Conservation (phyloP, 148 eudicot genomes). For the Camellia sinensis region DNA sequence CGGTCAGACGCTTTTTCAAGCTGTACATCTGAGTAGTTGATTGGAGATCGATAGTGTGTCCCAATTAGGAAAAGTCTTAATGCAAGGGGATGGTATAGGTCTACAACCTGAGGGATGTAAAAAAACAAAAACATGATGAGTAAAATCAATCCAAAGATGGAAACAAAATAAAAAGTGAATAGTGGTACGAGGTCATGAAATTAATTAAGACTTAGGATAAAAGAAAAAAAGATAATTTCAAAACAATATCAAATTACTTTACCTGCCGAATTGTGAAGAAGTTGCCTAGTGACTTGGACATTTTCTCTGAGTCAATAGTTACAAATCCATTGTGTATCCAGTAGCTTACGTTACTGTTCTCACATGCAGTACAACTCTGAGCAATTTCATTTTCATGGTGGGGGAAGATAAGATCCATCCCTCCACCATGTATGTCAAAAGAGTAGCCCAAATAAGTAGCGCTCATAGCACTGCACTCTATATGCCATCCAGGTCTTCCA, state of each 20-base stretch:
- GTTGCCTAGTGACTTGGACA: slow-evolving; percentile 98
- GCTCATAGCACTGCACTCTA: slow-evolving; percentile 99
- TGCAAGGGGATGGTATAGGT: slow-evolving; percentile 89
- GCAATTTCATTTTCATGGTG: slow-evolving; percentile 99
- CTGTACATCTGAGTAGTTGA: slow-evolving; percentile 78
- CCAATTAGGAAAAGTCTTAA: slow-evolving; percentile 83
- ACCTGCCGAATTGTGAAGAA: slow-evolving; percentile 98
- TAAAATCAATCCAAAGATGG: not conserved
- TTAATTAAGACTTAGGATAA: not conserved
- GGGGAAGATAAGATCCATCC: slow-evolving; percentile 96
- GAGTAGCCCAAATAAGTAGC: slow-evolving; percentile 78
- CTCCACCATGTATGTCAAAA: slow-evolving; percentile 98
- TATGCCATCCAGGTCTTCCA: slow-evolving; percentile 99
- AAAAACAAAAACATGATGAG: not conserved
- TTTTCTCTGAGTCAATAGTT: slow-evolving; percentile 78
- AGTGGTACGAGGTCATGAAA: not conserved
- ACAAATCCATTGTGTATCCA: slow-evolving; percentile 99
- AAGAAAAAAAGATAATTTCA: not conserved
- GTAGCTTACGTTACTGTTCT: slow-evolving; percentile 66
- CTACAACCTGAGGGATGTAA: slow-evolving; percentile 58
- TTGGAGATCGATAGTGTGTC: slow-evolving; percentile 94
- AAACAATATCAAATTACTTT: slow-evolving; percentile 15
- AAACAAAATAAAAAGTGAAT: not conserved
- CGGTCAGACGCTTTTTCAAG: slow-evolving; percentile 92
- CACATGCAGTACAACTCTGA: slow-evolving; percentile 96